Conservation (phyloP, 2,329 filamentous ascomycete genomes). For the Chrysosporium keratinophilum region DNA sequence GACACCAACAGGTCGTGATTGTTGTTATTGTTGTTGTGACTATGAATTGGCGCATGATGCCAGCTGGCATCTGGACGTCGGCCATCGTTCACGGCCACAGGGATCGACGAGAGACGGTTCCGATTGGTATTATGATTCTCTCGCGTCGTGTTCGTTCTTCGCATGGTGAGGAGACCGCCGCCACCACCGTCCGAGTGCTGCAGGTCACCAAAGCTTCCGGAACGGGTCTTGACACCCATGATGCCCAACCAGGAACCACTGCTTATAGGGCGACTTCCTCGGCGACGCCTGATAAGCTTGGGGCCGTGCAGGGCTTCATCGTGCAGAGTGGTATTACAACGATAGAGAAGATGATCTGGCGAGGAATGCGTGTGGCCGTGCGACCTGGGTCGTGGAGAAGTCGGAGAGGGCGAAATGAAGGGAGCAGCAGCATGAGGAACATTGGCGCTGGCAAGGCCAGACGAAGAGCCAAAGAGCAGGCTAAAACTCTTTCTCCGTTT, state of each 20-base stretch:
- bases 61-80: not conserved
- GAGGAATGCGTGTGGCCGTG: conserved; percentile 28
- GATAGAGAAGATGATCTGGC: conserved; percentile 25
- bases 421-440: not conserved
- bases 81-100: not conserved
- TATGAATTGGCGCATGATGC: not conserved
- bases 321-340: not conserved
- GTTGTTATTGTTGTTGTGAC: not conserved
- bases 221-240: conserved; percentile 6
- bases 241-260: conserved; percentile 13
- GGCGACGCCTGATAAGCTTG: conserved; percentile 6
- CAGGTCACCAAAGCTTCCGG: conserved; percentile 3
- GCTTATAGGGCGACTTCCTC: conserved; percentile 12
- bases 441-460: no score
- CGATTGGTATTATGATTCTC: conserved; percentile 1
- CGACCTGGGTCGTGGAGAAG: not conserved
- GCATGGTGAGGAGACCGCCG: not conserved
- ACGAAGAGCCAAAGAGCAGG: conserved; percentile 6
- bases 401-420: not conserved
- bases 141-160: not conserved
- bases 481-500: conserved; percentile 13
- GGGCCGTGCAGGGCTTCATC: not conserved
- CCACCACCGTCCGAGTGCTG: no score
- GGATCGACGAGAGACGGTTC: not conserved
- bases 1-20: not conserved